phyloP scores from a whole-genome alignment of 2,329 filamentous ascomycete genomes.

The Madurella fahalii region DNA sequence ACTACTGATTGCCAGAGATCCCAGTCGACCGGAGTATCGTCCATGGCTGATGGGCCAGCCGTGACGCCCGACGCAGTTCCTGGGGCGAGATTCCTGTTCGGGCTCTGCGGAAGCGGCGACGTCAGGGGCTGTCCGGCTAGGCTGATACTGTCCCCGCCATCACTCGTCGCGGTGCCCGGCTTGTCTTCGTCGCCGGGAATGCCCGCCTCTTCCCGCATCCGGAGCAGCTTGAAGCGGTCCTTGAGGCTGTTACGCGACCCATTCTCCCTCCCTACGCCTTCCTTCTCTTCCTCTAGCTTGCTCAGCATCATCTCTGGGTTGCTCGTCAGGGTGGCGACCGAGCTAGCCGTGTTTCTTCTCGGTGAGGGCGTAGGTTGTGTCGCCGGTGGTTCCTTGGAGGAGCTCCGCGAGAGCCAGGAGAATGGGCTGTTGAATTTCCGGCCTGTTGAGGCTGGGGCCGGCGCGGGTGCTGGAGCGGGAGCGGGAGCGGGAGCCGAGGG shows the following conservation, averaged over 20 bases:
- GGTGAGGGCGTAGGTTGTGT: constrained; percentile 51
- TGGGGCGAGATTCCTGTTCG: constrained; percentile 70
- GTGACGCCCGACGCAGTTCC: constrained; percentile 81
- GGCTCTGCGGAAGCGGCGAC: constrained; percentile 56
- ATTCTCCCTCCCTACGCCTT: constrained; percentile 44
- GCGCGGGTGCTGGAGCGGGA: constrained; percentile 36
- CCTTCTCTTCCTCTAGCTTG: constrained; percentile 68
- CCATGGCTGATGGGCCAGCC: constrained; percentile 66
- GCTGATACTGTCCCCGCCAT: constrained; percentile 26
- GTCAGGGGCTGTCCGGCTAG: constrained; percentile 30
- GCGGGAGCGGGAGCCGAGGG: constrained; percentile 26
- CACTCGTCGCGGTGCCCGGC: constrained; percentile 33
- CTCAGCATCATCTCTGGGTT: constrained; percentile 77
- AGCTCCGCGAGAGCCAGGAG: constrained; percentile 72
- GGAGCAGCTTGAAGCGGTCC: constrained; percentile 73
- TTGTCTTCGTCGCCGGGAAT: constrained; percentile 55
- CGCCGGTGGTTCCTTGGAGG: constrained; percentile 51
- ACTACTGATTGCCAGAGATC: constrained; percentile 96
- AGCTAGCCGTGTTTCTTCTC: constrained; percentile 73
- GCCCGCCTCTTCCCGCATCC: constrained; percentile 68
- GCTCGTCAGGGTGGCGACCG: constrained; percentile 71
- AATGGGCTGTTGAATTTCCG: constrained; percentile 87
- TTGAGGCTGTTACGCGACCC: constrained; percentile 62
- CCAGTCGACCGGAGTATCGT: constrained; percentile 86
- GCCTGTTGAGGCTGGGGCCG: constrained; percentile 33